These are phyloP conservation scores for Diplocarpon mali DNA, from an alignment of 2,329 filamentous ascomycete species.

Conservation along the genomic window DNA sequence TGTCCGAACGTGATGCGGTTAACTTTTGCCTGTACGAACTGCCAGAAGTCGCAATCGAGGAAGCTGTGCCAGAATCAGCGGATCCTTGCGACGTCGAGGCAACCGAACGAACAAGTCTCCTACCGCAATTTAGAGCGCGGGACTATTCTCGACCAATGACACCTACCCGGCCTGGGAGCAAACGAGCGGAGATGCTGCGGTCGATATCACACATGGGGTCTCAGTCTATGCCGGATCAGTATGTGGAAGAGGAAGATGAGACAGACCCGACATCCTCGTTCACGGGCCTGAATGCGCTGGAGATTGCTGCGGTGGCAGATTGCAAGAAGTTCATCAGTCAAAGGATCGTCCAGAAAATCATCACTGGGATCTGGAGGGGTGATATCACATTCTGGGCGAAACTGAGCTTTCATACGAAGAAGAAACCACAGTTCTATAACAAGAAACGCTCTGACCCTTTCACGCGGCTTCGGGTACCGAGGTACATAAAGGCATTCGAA, in stretches of 20 bases:
- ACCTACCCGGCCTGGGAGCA: conserved; percentile 17
- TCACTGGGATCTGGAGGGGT: conserved; percentile 77
- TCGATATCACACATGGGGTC: conserved; percentile 42
- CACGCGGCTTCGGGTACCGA: conserved; percentile 65
- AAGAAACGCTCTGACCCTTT: conserved; percentile 56
- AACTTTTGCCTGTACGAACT: conserved; percentile 67
- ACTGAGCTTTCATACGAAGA: conserved; percentile 60
- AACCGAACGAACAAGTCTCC: conserved; percentile 20
- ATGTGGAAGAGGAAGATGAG: conserved; percentile 35
- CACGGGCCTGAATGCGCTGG: conserved; percentile 70
- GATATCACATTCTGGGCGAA: conserved; percentile 81
- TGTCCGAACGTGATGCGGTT: conserved; percentile 63
- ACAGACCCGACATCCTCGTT: conserved; percentile 57
- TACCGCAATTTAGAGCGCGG: conserved; percentile 22
- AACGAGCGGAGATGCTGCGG: conserved; percentile 28
- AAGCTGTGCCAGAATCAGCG: background rate
- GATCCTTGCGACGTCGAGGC: conserved; percentile 9
- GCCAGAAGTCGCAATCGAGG: conserved; percentile 27
- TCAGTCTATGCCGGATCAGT: conserved; percentile 31
- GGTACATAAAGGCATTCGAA: conserved; percentile 78
- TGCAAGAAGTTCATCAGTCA: conserved; percentile 81
- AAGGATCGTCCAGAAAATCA: conserved; percentile 67
- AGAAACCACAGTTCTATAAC: conserved; percentile 69
- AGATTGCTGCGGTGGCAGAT: conserved; percentile 71
- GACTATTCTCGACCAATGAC: conserved; percentile 5